Evolutionary conservation across 228 moss, liverwort and hornwort genomes (phyloP).

Genomic region (Sphagnum magellanicum): DNA sequence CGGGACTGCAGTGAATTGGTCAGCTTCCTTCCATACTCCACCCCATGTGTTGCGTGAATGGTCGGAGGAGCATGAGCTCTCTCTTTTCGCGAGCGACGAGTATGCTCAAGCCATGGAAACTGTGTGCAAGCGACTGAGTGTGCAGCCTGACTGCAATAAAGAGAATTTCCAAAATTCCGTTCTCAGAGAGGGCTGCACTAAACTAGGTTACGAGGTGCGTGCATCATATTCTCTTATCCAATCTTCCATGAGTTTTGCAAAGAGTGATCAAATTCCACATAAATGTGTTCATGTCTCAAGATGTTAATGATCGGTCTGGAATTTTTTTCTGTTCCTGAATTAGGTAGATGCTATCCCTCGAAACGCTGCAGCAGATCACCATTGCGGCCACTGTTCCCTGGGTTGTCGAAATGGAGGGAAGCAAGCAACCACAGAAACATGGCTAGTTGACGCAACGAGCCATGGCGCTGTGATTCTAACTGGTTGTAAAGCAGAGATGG

Average conservation of each 20-base stretch:
- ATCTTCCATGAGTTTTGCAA: no score
- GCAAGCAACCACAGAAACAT: conserved; percentile 35
- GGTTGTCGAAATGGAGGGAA: conserved; percentile 34
- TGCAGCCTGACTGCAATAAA: conserved; percentile 5
- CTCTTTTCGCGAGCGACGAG: conserved; percentile 10
- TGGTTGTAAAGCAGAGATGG: conserved; percentile 13
- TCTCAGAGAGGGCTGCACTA: conserved; percentile 20
- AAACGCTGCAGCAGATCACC: conserved; percentile 15
- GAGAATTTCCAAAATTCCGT: conserved; percentile 31
- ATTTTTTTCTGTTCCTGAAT: no score
- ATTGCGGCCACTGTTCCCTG: conserved; percentile 37
- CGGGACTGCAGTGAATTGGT: conserved; percentile 39
- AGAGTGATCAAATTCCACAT: no score
- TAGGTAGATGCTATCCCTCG: conserved; percentile 14
- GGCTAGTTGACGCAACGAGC: conserved; percentile 36
- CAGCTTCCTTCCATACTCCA: conserved; percentile 29
- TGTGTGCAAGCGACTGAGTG: conserved; percentile 18
- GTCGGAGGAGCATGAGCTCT: conserved; percentile 19
- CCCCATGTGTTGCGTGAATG: conserved; percentile 34
- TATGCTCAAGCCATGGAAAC: conserved; percentile 29
- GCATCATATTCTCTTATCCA: no score
- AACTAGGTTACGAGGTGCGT: conserved; percentile 12
- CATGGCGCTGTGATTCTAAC: conserved; percentile 27
- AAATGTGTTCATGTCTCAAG: no score
- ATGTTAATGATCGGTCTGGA: no score